Evolutionary conservation across 1,284 basidiomycete species (phyloP), one percentile per base, ranked within the genome.

Genomic region (Limonomyces culmigenus): DNA sequence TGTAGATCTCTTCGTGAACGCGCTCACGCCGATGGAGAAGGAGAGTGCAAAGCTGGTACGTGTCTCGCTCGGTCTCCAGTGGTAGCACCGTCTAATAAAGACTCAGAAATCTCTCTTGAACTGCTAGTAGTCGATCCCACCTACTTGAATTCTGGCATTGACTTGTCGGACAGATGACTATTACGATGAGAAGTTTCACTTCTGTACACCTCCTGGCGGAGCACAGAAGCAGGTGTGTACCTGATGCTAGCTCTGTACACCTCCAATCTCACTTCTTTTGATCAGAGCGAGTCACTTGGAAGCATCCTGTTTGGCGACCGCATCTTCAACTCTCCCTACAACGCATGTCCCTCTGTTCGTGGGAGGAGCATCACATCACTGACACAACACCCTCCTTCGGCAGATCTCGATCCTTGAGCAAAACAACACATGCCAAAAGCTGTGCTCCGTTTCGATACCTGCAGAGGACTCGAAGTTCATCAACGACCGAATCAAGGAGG

Each of bases 241-340:
- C n/a, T n/a, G n/a, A n/a, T n/a, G n/a, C n/a, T n/a, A n/a, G n/a
- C n/a, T n/a, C n/a, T n/a, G n/a, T n/a, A n/a, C n/a, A n/a, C n/a
- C n/a, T n/a, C n/a, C n/a, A n/a, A n/a, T n/a, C n/a, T n/a, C n/a
- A n/a, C n/a, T n/a, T n/a, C n/a, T n/a, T n/a, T n/a, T n/a, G 75
- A 78, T 46, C 77, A 89, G 51, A 75, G 84, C 11, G 92, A 95
- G 56, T 84, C 79, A 2, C 62, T 98, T 18, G 93, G 93, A 3
- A 88, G 86, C 19, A 91, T 95, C 43, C 62, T 98, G 12, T 96
- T 96, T 47, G 93, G 93, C 19, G 93, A 98, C 61, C 71, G 93
- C 41, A 91, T 98, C 50, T 88, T 92, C 57, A 78, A 80, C 51
- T 88, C 86, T 5, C 80, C 84, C 2, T 92, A 91, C 49, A 67